These are phyloP conservation scores for Fusarium virguliforme DNA, from an alignment of 2,329 filamentous ascomycete genomes.

Conservation along the genomic window DNA sequence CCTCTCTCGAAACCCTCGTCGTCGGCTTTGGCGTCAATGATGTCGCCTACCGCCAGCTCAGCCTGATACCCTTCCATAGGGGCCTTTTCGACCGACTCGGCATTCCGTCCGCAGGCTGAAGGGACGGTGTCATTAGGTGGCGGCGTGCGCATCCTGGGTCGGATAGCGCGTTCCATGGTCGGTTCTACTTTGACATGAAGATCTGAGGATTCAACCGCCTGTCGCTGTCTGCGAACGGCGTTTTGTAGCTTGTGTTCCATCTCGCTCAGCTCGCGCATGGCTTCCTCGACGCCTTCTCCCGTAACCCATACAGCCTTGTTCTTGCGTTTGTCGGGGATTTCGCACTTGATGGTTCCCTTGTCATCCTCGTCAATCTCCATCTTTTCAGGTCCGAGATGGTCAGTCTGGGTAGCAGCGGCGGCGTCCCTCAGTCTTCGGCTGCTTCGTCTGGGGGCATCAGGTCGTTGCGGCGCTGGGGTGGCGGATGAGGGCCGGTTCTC, in stretches of 20 bases:
- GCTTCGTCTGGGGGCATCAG: constrained; percentile 49
- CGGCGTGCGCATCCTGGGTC: constrained; percentile 28
- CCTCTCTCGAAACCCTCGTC: constrained; percentile 56
- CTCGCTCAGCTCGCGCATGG: constrained; percentile 63
- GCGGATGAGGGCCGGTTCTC: constrained; percentile 46
- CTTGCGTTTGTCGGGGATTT: background rate
- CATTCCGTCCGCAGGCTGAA: constrained; percentile 19
- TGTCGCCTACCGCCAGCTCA: constrained; percentile 44
- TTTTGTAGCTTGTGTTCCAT: constrained; percentile 66
- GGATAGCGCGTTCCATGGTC: background rate
- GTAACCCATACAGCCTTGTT: constrained; percentile 29
- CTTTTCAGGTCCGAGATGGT: constrained; percentile 9
- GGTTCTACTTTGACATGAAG: constrained; percentile 34
- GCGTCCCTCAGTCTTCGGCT: constrained; percentile 46
- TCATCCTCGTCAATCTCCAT: constrained; percentile 23
- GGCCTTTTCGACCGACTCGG: constrained; percentile 36
- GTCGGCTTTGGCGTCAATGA: constrained; percentile 38
- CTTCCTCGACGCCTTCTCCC: constrained; percentile 55
- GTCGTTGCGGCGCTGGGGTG: constrained; percentile 39
- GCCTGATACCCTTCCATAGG: constrained; percentile 46
- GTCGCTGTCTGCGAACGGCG: constrained; percentile 63
- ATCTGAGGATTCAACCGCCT: constrained; percentile 62
- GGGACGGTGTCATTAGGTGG: constrained; percentile 9
- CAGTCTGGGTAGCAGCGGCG: background rate
- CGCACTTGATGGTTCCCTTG: background rate